A percentile compares a stretch with the other conserved stretches of the same genome.
These are phyloP conservation scores for Sporisorium reilianum DNA, from an alignment of 1,284 basidiomycete species.

Conservation along the genomic window DNA sequence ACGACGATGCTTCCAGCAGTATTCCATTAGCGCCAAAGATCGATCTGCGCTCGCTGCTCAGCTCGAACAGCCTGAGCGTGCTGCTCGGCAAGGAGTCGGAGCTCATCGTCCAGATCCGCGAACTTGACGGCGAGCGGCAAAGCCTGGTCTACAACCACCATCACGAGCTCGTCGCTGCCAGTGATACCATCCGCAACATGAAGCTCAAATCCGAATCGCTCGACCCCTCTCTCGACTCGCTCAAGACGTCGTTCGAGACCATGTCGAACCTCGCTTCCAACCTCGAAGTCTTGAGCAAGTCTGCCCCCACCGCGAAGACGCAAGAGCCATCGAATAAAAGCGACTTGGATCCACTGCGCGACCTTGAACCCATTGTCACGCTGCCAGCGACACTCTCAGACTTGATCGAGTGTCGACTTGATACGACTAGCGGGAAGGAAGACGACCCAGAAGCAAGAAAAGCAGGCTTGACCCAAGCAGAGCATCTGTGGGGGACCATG, in stretches of 20 bases:
- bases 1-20: neutral
- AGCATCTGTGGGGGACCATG: conserved; percentile 54
- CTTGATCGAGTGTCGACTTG: conserved; percentile 32
- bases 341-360: conserved; percentile 18
- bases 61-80: conserved; percentile 40
- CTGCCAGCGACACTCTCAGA: conserved; percentile 53
- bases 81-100: conserved; percentile 52
- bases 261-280: conserved; percentile 48
- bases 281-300: conserved; percentile 33
- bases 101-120: conserved; percentile 76
- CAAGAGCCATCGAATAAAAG: neutral
- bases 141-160: conserved; percentile 93
- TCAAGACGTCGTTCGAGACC: conserved; percentile 43
- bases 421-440: neutral
- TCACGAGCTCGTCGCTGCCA: conserved; percentile 90
- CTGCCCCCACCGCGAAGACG: neutral
- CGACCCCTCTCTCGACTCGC: conserved; percentile 49
- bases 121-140: conserved; percentile 87
- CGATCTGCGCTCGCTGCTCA: conserved; percentile 40
- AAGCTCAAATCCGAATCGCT: conserved; percentile 52
- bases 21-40: conserved; percentile 8
- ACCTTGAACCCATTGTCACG: conserved; percentile 52
- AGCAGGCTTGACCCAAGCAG: conserved; percentile 49
- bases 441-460: conserved; percentile 14
- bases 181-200: conserved; percentile 83